Conservation (phyloP, 1,284 basidiomycete species). For the Fomes fomentarius region DNA sequence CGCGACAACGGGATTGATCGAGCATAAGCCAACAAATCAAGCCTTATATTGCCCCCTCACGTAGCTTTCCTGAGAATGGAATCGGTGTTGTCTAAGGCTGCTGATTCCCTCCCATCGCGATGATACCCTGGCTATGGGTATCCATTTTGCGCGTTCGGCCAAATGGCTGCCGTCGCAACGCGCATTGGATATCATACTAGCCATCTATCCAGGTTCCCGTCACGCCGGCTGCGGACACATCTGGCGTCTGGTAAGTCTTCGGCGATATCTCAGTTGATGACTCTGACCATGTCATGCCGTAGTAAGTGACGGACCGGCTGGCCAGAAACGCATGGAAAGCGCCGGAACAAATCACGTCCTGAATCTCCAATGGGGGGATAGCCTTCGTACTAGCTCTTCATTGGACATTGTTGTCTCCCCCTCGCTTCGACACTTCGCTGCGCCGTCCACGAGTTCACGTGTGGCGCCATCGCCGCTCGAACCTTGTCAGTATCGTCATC, state of each 20-base stretch:
- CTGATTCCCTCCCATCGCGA: too few relatives aligned
- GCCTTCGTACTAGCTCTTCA: background rate
- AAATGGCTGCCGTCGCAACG: slow-evolving; percentile 1
- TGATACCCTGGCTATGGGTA: too few relatives aligned
- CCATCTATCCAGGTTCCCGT: too few relatives aligned
- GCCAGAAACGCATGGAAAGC: background rate
- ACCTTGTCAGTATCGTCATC: slow-evolving; percentile 1
- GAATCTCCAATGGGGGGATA: background rate
- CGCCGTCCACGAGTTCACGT: background rate
- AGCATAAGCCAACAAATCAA: background rate
- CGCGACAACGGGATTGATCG: background rate
- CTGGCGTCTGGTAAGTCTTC: background rate
- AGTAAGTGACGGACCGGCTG: background rate
- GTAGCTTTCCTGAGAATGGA: too few relatives aligned
- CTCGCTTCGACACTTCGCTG: background rate
- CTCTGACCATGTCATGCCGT: background rate
- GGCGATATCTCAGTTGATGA: background rate
- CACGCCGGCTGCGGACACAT: background rate
- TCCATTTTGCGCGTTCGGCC: too few relatives aligned
- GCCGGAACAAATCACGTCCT: background rate
- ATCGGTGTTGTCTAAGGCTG: too few relatives aligned
- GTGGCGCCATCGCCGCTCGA: slow-evolving; percentile 8
- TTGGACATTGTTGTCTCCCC: background rate
- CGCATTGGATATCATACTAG: background rate
- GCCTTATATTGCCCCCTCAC: too few relatives aligned